Evolutionary conservation across 495 filamentous ascomycete species (phyloP), one percentile per base, ranked within the genome.

Genomic region (Neurospora terricola): DNA sequence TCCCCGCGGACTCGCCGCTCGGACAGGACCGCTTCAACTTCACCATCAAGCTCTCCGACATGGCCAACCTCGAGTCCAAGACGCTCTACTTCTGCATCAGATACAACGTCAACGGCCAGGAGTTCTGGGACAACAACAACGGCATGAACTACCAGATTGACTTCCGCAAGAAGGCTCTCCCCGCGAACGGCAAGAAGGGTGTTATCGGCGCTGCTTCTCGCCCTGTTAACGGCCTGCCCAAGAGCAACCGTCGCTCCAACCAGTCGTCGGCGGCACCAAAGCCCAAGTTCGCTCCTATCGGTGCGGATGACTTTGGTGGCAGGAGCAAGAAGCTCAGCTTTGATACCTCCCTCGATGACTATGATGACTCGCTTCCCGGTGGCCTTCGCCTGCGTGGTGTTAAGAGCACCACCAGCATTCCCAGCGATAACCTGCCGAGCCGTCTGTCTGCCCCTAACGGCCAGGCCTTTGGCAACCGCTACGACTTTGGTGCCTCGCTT

Each of bases 111-210:
- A 90, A 88, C 75, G 93, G 94, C 8, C 88, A 92, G 75, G 95
- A 98, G 75, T 91, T 90, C 79, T 99, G 96, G 96, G 96, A 99
- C 83, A 99, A 94, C 84, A 98, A 99, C 78, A 81, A 87, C 72
- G 84, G 84, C 14, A 87, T 88, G 79, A 97, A 99, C 81, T 98
- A 94, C 81, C 94, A 97, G 77, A 88, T 97, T 70, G 94, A 97
- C 78, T 99, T 99, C 83, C 84, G 85, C 62, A 96, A 94, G 84
- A 94, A 92, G 82, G 76, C 83, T 48, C 87, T 90, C 68, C 80
- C 86, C 14, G 83, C 86, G 72, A 86, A 87, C 70, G 88, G 87
- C 73, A 87, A 87, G 80, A 83, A 83, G 70, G 83, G 81, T 69
- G 78, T 79, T 11, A 83, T 86, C 73, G 82, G 86, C 6, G 80